These are phyloP conservation scores for Dalbergia cultrata DNA, from an alignment of 306 rosid species.

Conservation along the genomic window DNA sequence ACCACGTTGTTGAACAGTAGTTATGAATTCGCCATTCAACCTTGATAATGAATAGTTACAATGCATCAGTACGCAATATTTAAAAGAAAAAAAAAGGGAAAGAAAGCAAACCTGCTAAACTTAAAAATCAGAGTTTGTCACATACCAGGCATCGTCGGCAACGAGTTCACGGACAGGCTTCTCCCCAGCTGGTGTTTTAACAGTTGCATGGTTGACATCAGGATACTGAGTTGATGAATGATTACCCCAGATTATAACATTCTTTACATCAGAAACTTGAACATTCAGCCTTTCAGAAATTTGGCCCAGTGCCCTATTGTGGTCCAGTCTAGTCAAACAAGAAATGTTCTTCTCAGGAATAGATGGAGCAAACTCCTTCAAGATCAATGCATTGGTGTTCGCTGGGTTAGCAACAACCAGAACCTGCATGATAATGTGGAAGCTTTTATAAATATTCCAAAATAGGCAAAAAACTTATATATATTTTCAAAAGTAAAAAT, in stretches of 20 bases:
- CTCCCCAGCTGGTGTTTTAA: conserved; percentile 75
- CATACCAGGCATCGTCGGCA: conserved; percentile 86
- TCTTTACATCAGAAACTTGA: conserved; percentile 91
- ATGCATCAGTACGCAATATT: neutral
- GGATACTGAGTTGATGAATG: conserved; percentile 99
- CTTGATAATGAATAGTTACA: conserved; percentile 47
- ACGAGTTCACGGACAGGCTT: conserved; percentile 87
- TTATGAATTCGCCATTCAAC: conserved; percentile 91
- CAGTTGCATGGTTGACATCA: conserved; percentile 95
- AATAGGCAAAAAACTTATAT: neutral
- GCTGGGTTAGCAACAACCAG: conserved; percentile 99
- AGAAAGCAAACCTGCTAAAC: neutral
- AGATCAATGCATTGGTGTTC: conserved; percentile 95
- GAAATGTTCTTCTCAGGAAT: conserved; percentile 90
- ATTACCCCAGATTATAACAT: conserved; percentile 97
- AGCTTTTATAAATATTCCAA: neutral
- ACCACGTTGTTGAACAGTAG: conserved; percentile 99
- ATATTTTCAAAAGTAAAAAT: neutral
- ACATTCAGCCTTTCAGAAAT: conserved; percentile 85
- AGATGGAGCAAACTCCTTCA: conserved; percentile 98
- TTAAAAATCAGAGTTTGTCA: neutral
- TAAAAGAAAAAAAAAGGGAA: neutral
- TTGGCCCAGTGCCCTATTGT: conserved; percentile 98
- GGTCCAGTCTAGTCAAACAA: conserved; percentile 93
- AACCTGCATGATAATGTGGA: conserved; percentile 67